Evolutionary conservation across 73 alveolate genomes (phyloP), one percentile per base, ranked within the genome.

Genomic region (Halteria grandinella): DNA sequence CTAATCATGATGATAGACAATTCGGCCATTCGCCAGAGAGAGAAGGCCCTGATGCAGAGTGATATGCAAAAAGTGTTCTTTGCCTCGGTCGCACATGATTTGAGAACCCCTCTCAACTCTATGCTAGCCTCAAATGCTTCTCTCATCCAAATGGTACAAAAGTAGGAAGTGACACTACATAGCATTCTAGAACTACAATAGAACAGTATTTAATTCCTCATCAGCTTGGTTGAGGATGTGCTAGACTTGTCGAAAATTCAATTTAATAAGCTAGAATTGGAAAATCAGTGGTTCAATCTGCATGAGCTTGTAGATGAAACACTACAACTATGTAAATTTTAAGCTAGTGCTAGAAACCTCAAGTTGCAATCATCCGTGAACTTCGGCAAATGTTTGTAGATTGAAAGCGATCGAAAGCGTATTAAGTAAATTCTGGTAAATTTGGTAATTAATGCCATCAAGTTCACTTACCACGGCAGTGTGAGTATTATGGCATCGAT

Each of bases 71-170:
- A 51, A 17, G 20, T 57, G n/a, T 57, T 28, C 25, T 57, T 57
- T 33, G 74, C 74, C 2, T 57, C 74, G 4, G 74, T 57, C 10
- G 74, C 74, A 11, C 74, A 57, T 57, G 74, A 57, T 33, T 32
- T 57, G 33, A 6, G 74, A 18, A 57, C 74, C 6, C 74, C 74
- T n/a, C 33, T 57, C 14, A 57, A 57, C 36, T 23, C 74, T 33
- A 27, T 57, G n/a, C n/a, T 6, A 57, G 25, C 52, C 15, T 23
- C 74, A 3, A 57, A 23, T 57, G 4, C 5, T 12, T 12, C 8
- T 3, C 33, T 57, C n/a, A n/a, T n/a, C n/a, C n/a, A n/a, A 8
- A 5, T 28, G 6, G 28, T 17, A 3, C 36, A 7, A 8, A 6
- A 7, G 17, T 7, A 28, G 28, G 51, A 18, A 57, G 6, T 3